Percentiles rank a stretch among this genome's conserved stretches.
Evolutionary conservation across 2,329 filamentous ascomycete species (phyloP).

Genomic region (Parafenestella ontariensis): DNA sequence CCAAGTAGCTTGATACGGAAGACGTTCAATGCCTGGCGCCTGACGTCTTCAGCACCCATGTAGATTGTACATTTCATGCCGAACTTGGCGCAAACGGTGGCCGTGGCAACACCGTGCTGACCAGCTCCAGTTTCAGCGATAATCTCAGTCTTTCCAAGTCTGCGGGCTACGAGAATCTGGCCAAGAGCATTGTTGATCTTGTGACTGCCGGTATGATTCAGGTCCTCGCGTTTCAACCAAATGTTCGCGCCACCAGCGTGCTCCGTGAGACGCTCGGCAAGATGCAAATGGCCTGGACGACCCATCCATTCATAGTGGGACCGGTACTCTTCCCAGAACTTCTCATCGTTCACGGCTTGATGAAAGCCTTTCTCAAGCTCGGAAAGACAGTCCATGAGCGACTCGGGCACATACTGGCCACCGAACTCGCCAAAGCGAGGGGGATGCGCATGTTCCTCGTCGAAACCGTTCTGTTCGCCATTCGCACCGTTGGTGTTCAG

Average conservation of each 20-base stretch:
- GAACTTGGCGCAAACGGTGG: slow-evolving; percentile 97
- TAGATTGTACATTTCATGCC: slow-evolving; percentile 98
- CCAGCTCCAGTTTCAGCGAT: slow-evolving; percentile 98
- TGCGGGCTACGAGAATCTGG: slow-evolving; percentile 83
- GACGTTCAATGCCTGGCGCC: slow-evolving; percentile 94
- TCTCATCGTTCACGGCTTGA: slow-evolving; percentile 81
- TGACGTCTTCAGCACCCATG: slow-evolving; percentile 98
- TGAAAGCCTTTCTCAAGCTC: slow-evolving; percentile 93
- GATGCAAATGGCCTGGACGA: slow-evolving; percentile 87
- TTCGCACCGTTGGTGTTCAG: slow-evolving; percentile 69
- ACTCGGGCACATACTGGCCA: slow-evolving; percentile 96
- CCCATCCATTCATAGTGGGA: slow-evolving; percentile 98
- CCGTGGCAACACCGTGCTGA: slow-evolving; percentile 96
- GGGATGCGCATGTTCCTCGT: slow-evolving; percentile 65
- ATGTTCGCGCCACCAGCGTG: slow-evolving; percentile 92
- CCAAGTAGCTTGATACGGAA: slow-evolving; percentile 98
- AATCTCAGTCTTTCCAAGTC: slow-evolving; percentile 93
- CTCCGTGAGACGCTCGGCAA: slow-evolving; percentile 86
- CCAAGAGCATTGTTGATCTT: slow-evolving; percentile 99
- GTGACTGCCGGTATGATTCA: slow-evolving; percentile 97
- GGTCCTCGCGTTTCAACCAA: slow-evolving; percentile 96
- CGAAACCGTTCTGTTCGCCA: slow-evolving; percentile 38
- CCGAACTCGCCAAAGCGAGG: slow-evolving; percentile 94
- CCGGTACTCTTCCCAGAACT: slow-evolving; percentile 96
- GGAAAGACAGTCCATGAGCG: slow-evolving; percentile 93